Evolutionary conservation across 768 basidiomycete species (phyloP).

Genomic region (Boletus edulis): DNA sequence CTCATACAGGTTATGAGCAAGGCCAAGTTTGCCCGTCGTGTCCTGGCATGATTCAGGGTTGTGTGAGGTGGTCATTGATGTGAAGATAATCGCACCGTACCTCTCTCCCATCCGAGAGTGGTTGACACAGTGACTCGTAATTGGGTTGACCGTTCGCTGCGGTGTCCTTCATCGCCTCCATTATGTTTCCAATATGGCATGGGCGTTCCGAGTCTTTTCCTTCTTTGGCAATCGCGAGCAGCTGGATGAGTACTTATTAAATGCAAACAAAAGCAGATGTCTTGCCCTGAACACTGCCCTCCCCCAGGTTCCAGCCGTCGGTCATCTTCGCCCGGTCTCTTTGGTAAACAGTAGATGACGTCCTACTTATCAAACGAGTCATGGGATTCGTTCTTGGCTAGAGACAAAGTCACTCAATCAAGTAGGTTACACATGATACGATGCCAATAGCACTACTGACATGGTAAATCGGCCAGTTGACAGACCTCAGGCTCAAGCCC

Average conservation of each 20-base stretch:
- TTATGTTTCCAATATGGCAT: neutral
- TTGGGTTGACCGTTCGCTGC: neutral
- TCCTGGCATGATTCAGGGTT: neutral
- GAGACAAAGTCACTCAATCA: neutral
- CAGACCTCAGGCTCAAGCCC: too few relatives aligned
- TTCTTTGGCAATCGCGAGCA: neutral
- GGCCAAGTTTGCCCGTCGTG: slow-evolving; percentile 11
- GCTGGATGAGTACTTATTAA: too few relatives aligned
- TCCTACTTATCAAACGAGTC: neutral
- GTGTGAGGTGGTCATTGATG: neutral
- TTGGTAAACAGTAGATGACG: too few relatives aligned
- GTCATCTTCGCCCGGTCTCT: neutral
- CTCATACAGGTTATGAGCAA: neutral
- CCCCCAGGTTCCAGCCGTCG: neutral
- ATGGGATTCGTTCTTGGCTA: neutral
- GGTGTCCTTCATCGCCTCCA: neutral
- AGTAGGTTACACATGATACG: too few relatives aligned
- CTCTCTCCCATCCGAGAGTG: neutral
- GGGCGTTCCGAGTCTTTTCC: neutral
- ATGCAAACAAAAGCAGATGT: too few relatives aligned
- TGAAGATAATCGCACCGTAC: neutral
- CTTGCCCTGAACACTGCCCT: slow-evolving; percentile 8
- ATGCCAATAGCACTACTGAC: neutral
- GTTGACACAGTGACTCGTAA: neutral
- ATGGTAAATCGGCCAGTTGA: too few relatives aligned